Conservation (phyloP, 23 red algal species). For the Gracilaria vermiculophylla region DNA sequence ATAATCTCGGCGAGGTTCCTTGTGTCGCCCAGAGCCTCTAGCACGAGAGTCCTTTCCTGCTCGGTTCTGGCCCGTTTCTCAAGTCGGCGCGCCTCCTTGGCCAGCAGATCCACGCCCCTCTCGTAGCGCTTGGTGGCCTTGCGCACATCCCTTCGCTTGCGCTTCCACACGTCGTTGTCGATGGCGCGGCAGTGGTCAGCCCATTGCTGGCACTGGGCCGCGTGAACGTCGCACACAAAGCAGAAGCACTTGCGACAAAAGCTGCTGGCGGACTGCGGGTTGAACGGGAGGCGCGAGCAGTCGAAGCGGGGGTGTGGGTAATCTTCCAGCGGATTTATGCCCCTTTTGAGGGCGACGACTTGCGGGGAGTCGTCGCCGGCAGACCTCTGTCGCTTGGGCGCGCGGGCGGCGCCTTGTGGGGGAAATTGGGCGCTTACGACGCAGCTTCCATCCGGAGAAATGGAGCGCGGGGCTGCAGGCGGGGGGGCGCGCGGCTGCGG, state of each 20-base stretch:
- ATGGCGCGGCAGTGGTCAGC: conserved; percentile 12
- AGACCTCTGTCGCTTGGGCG: neutral
- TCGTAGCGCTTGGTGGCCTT: neutral
- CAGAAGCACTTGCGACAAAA: conserved; percentile 51
- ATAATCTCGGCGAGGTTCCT: neutral
- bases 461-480: no score
- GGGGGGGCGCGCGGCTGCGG: neutral
- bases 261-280: neutral
- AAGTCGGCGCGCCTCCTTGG: neutral
- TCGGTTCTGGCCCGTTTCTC: neutral
- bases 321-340: conserved; percentile 41
- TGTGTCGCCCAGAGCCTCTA: neutral
- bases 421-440: no score
- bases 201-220: conserved; percentile 29
- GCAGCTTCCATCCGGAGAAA: no score
- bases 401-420: neutral
- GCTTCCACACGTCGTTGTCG: conserved; percentile 5
- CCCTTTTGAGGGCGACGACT: conserved; percentile 5
- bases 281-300: conserved; percentile 27
- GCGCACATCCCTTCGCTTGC: neutral
- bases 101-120: neutral
- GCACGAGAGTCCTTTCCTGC: neutral
- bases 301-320: conserved; percentile 34
- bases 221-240: conserved; percentile 46
- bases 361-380: neutral